Conservation (phyloP, 441 rosid species). For the Pelargonium fulgidum region DNA sequence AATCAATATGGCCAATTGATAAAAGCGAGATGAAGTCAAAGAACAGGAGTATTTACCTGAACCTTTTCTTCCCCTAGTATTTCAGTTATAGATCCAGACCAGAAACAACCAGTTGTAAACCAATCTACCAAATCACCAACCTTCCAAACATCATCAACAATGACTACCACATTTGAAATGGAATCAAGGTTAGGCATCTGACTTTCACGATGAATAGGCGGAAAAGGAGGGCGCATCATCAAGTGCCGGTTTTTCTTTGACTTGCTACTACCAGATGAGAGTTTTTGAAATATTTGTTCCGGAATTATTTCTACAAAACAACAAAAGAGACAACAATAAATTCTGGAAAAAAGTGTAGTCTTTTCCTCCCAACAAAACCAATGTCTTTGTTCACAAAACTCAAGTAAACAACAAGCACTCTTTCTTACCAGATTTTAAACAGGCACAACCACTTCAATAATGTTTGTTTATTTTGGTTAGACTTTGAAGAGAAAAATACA, state of each 20-base stretch:
- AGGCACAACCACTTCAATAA: no score
- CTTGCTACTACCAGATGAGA: constrained; percentile 2
- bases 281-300: constrained; percentile 37
- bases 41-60: constrained; percentile 35
- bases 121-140: constrained; percentile 87
- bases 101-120: constrained; percentile 57
- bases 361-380: constrained; percentile 8
- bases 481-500: no score
- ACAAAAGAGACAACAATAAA: background rate
- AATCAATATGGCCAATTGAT: background rate
- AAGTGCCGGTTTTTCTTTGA: constrained; percentile 25
- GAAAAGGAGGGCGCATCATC: constrained; percentile 68
- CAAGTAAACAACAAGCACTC: no score
- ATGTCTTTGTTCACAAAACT: background rate
- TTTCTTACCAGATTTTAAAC: no score
- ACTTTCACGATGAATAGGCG: constrained; percentile 35
- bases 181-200: constrained; percentile 27
- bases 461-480: no score
- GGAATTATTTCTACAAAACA: constrained; percentile 34
- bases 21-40: background rate
- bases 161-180: constrained; percentile 35
- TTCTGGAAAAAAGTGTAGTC: constrained; percentile 3
- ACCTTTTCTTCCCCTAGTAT: constrained; percentile 30
- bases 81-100: constrained; percentile 54
- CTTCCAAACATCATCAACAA: constrained; percentile 45